Conservation (phyloP, 2,329 filamentous ascomycete species). For the Huntiella savannae region DNA sequence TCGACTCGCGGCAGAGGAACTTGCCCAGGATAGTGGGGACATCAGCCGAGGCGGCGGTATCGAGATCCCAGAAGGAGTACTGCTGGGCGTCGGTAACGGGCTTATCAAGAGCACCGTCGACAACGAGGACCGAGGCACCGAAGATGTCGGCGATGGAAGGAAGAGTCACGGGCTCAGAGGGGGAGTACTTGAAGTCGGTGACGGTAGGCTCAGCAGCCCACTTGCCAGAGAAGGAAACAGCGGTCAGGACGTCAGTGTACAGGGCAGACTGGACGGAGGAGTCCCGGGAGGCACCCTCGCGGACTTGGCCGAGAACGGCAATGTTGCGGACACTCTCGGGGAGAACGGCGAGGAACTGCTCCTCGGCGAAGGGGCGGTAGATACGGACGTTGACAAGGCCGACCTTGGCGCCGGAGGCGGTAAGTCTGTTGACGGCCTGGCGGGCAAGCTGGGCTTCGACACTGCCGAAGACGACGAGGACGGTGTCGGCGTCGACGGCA, state of each 20-base stretch:
- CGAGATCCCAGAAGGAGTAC: slow-evolving; percentile 86
- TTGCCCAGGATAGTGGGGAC: slow-evolving; percentile 43
- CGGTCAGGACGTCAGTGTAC: slow-evolving; percentile 77
- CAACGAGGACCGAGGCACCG: slow-evolving; percentile 26
- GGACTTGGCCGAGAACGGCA: slow-evolving; percentile 77
- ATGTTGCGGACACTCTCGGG: slow-evolving; percentile 58
- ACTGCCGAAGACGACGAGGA: slow-evolving; percentile 84
- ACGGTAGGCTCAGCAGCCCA: slow-evolving; percentile 45
- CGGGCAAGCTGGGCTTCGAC: slow-evolving; percentile 72
- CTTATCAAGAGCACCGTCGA: slow-evolving; percentile 38
- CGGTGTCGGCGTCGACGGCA: slow-evolving; percentile 57
- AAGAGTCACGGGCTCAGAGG: slow-evolving; percentile 38
- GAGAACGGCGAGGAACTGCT: slow-evolving; percentile 70
- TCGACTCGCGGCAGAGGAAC: slow-evolving; percentile 53
- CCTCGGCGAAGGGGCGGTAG: slow-evolving; percentile 88
- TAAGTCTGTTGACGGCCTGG: slow-evolving; percentile 57
- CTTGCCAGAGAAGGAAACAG: slow-evolving; percentile 59
- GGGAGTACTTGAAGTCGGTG: slow-evolving; percentile 77
- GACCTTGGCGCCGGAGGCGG: slow-evolving; percentile 54
- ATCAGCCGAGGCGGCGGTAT: slow-evolving; percentile 47
- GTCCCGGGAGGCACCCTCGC: slow-evolving; percentile 53
- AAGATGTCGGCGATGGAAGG: slow-evolving; percentile 31
- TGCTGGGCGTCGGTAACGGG: slow-evolving; percentile 24
- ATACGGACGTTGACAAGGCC: slow-evolving; percentile 83
- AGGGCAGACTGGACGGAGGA: slow-evolving; percentile 62